Base-by-base conservation (phyloP, 331 rosid genomes). In the Telfairia occidentalis region DNA sequence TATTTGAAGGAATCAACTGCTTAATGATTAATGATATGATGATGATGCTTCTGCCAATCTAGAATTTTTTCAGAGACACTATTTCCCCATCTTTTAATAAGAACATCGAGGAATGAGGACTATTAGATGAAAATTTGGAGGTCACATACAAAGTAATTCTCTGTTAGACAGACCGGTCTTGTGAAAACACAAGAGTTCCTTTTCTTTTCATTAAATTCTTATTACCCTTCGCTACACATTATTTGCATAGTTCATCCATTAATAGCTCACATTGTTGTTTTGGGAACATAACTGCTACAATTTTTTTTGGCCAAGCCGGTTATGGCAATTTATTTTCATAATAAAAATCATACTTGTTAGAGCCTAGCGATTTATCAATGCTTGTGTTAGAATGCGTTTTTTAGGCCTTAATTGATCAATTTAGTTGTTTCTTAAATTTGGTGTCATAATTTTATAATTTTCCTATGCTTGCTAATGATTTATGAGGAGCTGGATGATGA, bases 1-100 rank as follows among this genome's bases (percentile, higher is more conserved):
- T 71, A 46, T 29, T 45, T 71, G 60, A 71, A 71, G 76, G 76
- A 71, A 71, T 48, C 76, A n/a, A 71, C 76, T 46, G 76, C 76
- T 15, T 69, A 69, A 66, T n/a, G 37, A 2, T 32, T 32, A 32
- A 9, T 42, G 72, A 63, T 3, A 16, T 32, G 0, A 3, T 6
- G 23, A 23, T 30, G 30, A 5, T 38, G 73, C 13, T 3, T 42
- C 21, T 24, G 13, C 73, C 53, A 5, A 13, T 67, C 54, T 67
- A 67, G 37, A 67, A 67, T 12, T 67, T 66, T 42, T 67, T 67
- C 2, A 6, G 3, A 11, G 32, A 66, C 52, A 11, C 18, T 40
- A 38, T 18, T 5, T 18, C 43, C 73, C 50, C 73, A 11, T 63
- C 28, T 3, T 50, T 19, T 3, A 67, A 67, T 67, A 67, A 67